phyloP scores from a whole-genome alignment of 2,329 filamentous ascomycete genomes.

The Aureobasidium mangrovei region DNA sequence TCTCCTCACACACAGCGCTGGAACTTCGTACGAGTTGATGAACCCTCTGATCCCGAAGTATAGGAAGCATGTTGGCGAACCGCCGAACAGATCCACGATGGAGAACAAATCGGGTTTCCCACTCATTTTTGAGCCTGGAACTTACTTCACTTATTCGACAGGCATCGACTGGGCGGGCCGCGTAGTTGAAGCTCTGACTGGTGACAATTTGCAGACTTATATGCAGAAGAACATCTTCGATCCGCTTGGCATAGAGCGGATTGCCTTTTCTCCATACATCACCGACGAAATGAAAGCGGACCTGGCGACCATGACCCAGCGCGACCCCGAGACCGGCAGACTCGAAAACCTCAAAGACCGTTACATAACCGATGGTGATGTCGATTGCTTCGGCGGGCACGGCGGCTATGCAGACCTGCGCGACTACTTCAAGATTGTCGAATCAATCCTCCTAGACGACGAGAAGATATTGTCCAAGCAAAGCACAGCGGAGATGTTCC shows the following conservation, averaged over 20 bases:
- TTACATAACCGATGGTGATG: slow-evolving; percentile 21
- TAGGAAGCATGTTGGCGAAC: neutral
- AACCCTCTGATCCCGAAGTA: slow-evolving; percentile 21
- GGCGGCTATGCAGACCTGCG: slow-evolving; percentile 25
- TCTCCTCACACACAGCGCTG: slow-evolving; percentile 46
- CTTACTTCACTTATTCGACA: slow-evolving; percentile 43
- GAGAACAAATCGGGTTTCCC: slow-evolving; percentile 35
- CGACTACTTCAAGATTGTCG: slow-evolving; percentile 39
- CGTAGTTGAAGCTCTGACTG: slow-evolving; percentile 42
- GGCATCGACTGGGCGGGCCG: slow-evolving; percentile 47
- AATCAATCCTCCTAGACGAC: slow-evolving; percentile 42
- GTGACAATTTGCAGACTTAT: slow-evolving; percentile 34
- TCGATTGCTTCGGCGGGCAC: slow-evolving; percentile 28
- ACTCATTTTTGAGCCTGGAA: slow-evolving; percentile 44
- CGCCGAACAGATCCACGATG: slow-evolving; percentile 21
- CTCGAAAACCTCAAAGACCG: slow-evolving; percentile 15
- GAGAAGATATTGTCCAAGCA: slow-evolving; percentile 37
- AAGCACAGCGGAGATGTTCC: slow-evolving; percentile 40
- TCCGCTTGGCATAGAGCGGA: slow-evolving; percentile 34
- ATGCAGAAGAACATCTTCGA: slow-evolving; percentile 39
- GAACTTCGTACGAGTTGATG: slow-evolving; percentile 39
- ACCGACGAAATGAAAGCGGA: slow-evolving; percentile 16
- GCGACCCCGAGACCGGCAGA: slow-evolving; percentile 17
- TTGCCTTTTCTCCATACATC: slow-evolving; percentile 24
- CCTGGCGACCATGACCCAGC: slow-evolving; percentile 19